Evolutionary conservation across 257 asterid species (phyloP).

Genomic region (Solanum clarkiae): DNA sequence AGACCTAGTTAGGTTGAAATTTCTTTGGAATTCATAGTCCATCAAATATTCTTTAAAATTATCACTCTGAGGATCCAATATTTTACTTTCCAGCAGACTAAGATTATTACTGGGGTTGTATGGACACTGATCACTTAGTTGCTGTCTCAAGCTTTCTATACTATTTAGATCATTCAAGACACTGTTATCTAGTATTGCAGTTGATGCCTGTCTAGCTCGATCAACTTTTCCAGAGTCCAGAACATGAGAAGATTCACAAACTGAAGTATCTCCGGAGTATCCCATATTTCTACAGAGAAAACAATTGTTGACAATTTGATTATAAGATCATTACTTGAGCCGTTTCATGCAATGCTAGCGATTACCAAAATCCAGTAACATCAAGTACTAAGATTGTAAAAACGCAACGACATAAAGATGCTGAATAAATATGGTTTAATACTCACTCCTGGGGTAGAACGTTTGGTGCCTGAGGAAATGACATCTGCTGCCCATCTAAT

Average conservation of each 20-base stretch:
- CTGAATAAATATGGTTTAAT: not conserved
- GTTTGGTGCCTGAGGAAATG: conserved; percentile 36
- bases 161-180: conserved; percentile 45
- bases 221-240: conserved; percentile 33
- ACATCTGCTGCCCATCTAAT: conserved; percentile 38
- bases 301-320: not conserved
- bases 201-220: conserved; percentile 24
- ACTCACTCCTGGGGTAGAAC: conserved; percentile 41
- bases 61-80: conserved; percentile 33
- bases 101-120: conserved; percentile 29
- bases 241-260: conserved; percentile 33
- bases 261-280: conserved; percentile 30
- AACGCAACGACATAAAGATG: not conserved
- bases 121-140: conserved; percentile 33
- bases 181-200: conserved; percentile 33
- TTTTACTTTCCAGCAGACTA: conserved; percentile 28
- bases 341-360: not conserved
- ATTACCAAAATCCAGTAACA: not conserved
- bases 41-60: conserved; percentile 29
- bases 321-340: not conserved
- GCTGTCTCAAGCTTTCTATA: conserved; percentile 36
- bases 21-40: conserved; percentile 42
- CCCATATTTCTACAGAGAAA: conserved; percentile 34
- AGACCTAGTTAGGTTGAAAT: conserved; percentile 45
- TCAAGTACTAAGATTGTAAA: not conserved